phyloP scores from a whole-genome alignment of 75 land plant species.

The Pinus tabuliformis region DNA sequence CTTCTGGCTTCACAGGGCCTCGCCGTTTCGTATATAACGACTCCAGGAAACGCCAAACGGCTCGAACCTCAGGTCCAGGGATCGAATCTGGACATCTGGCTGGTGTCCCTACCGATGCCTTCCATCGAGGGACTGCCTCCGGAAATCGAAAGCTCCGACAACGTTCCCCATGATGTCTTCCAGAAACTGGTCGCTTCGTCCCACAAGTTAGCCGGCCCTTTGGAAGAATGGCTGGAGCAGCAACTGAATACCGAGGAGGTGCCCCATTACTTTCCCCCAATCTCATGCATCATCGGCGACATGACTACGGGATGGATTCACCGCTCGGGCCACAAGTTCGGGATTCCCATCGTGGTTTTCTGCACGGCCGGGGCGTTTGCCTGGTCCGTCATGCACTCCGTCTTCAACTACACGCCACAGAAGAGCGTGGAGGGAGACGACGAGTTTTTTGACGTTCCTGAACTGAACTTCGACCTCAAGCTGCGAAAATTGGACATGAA shows the following conservation, averaged over 20 bases:
- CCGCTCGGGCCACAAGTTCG: background rate
- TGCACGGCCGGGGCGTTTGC: background rate
- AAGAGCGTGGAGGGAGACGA: background rate
- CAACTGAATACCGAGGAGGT: too few relatives aligned
- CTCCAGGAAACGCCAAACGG: background rate
- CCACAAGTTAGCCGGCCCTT: background rate
- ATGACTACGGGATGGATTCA: background rate
- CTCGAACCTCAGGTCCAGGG: too few relatives aligned
- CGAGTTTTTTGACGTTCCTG: background rate
- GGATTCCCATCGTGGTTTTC: background rate
- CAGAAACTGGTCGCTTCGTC: background rate
- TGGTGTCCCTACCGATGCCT: background rate
- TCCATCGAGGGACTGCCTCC: slow-evolving; percentile 1
- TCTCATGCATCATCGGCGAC: background rate
- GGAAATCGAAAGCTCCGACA: background rate
- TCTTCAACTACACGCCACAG: background rate
- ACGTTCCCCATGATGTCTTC: background rate
- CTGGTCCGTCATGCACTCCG: background rate
- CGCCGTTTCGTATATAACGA: too few relatives aligned
- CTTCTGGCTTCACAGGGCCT: too few relatives aligned
- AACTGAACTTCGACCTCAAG: background rate
- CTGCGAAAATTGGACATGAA: background rate
- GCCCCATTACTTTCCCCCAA: too few relatives aligned
- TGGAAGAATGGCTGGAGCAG: background rate
- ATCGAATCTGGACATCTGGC: background rate